Base-by-base conservation (phyloP, 768 basidiomycete genomes). In the Russula brevipes region DNA sequence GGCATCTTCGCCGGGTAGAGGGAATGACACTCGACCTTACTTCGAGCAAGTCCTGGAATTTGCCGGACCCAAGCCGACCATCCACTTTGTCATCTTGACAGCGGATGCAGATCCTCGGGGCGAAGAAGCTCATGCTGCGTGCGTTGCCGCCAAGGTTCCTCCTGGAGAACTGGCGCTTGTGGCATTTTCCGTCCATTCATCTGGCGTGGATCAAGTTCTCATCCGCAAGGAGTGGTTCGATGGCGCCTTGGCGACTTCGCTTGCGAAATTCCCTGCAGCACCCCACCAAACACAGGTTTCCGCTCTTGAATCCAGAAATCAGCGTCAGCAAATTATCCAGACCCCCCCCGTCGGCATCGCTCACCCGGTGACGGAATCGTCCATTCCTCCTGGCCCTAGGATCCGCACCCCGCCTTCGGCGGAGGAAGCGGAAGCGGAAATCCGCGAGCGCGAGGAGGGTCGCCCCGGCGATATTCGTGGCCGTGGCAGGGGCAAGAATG, bases 171-270 rank as follows among this genome's bases (percentile, higher is more conserved):
- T 92, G 42, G 89, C 90, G 31, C 79, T 94, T 55, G 88, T 91
- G 5, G 90, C 89, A 36, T 94, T 92, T 75, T 89, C 88, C 2
- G 90, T 94, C n/a, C 91, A 93, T 71, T 86, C 88, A 17, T 84
- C 82, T n/a, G 91, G 91, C 42, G 91, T 94, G 14, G 91, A 94
- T 70, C 91, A 94, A 70, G 84, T 94, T 35, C 81, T 94, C 57
- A 87, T 94, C 68, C 84, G 88, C 66, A 89, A 84, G 73, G 91
- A 94, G 70, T 91, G 89, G 88, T 91, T 83, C 68, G 88, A 91
- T 66, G 70, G 77, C n/a, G 90, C 89, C 0, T 74, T 89, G 41
- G 70, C 76, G 7, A 73, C 78, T 17, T 78, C 85, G 6, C 73
- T 75, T 10, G 78, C 84, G 66, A 91, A 89, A 70, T 84, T 86